Evolutionary conservation across 192 early-diverging fungal species (phyloP), one percentile per base, ranked within the genome.

Genomic region (Mortierella alpina): DNA sequence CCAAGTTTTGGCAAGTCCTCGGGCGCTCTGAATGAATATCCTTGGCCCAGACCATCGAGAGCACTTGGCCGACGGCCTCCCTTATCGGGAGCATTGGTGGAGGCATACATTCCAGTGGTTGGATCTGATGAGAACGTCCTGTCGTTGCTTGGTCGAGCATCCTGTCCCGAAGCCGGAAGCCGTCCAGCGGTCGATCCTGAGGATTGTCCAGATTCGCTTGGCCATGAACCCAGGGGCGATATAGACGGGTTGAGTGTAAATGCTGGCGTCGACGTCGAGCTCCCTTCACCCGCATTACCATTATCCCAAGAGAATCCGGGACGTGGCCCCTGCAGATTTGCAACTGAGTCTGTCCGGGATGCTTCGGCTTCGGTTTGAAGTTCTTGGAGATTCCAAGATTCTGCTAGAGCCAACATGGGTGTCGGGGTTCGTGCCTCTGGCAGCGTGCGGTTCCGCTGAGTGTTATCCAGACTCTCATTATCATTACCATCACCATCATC

Each of bases 81-180:
- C 40, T 39, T 18, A 42, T 72, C 70, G 7, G 64, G 46, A 44
- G 62, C 58, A 12, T 61, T 61, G 23, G 70, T 72, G 6, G 70
- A 72, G 12, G 62, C 62, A 46, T 63, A 64, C 0, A 56, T 56
- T 10, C 52, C 70, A 4, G 70, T 72, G 39, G 70, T 72, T 15
- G 70, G 70, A 39, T 72, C 70, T 7, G 70, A 62, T 46, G 70
- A 72, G 54, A 52, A 49, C 15, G 70, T 72, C 39, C 70, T 52
- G 17, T 72, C 70, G 40, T 55, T 58, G 7, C 11, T 57, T 6
- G 70, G 70, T 58, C 70, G 23, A 5, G 46, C 15, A 13, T 17
- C 18, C 20, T 17, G 20, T 54, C 7, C 40, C 6, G 23, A 18
- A 23, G 70, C n/a, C 2, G 70, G 44, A 49, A 59, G 40, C 15